These are phyloP conservation scores for Cladosporium velox DNA, from an alignment of 2,329 filamentous ascomycete genomes.

Conservation along the genomic window DNA sequence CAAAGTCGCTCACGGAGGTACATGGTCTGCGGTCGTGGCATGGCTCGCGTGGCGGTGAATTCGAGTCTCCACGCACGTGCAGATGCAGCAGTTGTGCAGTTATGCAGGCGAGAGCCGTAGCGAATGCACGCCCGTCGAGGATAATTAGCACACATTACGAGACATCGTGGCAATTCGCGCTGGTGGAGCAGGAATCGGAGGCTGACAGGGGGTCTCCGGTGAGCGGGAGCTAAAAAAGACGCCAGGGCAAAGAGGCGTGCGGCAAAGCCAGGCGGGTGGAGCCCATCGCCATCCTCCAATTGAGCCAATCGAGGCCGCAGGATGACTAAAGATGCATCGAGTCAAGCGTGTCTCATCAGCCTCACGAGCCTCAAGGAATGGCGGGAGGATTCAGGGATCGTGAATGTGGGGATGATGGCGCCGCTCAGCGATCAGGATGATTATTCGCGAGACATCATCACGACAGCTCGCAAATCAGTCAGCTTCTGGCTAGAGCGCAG, in stretches of 20 bases:
- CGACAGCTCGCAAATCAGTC: neutral
- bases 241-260: conserved; percentile 11
- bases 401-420: conserved; percentile 3
- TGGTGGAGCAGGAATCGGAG: neutral
- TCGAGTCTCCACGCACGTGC: neutral
- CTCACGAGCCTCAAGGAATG: conserved; percentile 11
- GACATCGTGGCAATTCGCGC: conserved; percentile 10
- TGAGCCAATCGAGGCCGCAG: conserved; percentile 5
- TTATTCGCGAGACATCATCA: neutral
- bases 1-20: neutral
- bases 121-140: neutral
- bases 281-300: conserved; percentile 16
- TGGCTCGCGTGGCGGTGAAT: conserved; percentile 14
- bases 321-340: conserved; percentile 18
- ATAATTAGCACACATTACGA: neutral
- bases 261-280: conserved; percentile 8
- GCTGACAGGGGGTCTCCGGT: conserved; percentile 5
- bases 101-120: neutral
- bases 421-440: conserved; percentile 1
- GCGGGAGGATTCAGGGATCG: conserved; percentile 10
- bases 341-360: conserved; percentile 6
- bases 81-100: neutral
- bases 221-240: neutral
- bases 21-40: neutral
- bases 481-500: neutral